Evolutionary conservation across 2,329 filamentous ascomycete genomes (phyloP), one percentile per base, ranked within the genome.

Genomic region (Ilyonectria destructans): DNA sequence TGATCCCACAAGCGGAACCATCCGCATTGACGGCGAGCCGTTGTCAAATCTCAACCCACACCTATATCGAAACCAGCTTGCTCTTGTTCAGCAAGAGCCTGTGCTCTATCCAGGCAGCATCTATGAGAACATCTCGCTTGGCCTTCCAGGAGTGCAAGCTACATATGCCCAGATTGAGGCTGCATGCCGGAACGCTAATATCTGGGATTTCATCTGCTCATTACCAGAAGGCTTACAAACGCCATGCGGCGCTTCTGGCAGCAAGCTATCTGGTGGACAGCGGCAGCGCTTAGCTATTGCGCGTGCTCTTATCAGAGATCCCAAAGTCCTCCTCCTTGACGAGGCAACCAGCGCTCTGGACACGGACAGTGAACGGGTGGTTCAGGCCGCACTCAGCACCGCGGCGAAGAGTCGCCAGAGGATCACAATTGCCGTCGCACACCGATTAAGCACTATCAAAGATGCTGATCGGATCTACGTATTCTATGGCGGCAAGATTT

Each of bases 71-170:
- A 31, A 68, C 80, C 21, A 75, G 70, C 10, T 61, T 67, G 1
- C 48, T 75, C 80, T 83, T 12, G 80, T 83, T 9, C 81, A 83
- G 57, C 81, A 83, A 54, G 80, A 83, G 59, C 81, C 82, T 0
- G 74, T 79, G 0, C 76, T 83, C 0, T 83, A 82, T 62, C 83
- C 85, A 64, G 85, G 86, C 6, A 85, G 85, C 2, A 86, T 90
- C 45, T 84, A 84, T 21, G 85, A 88, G 6, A 90, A 90, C 69
- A 84, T 91, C 8, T 78, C 83, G 0, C 83, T 86, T 31, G 87
- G 87, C 2, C 33, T 80, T 4, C 74, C 33, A 2, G 33, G 10
- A 3, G 49, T 51, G 69, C 37, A 17, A 6, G 37, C 37, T 13
- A 68, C 55, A 71, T 75, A 17, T 1, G 64, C 71, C 21, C 45